Base-by-base conservation (phyloP, 2,329 filamentous ascomycete species). In the Immersiporthe knoxdaviesiana region DNA sequence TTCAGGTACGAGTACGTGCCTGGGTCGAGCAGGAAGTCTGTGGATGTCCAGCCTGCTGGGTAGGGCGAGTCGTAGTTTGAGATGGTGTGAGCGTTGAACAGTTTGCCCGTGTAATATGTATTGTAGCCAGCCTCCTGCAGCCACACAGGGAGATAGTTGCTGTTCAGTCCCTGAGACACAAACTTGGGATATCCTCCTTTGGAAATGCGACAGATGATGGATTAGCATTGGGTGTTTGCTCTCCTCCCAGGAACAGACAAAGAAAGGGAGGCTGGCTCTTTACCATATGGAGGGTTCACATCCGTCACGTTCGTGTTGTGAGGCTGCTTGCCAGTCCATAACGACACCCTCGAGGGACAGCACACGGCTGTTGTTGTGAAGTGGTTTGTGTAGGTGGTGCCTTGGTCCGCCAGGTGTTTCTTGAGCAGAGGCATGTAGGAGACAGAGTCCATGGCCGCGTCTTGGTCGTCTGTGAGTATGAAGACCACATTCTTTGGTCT, bases 1-100 rank as follows among this genome's bases (percentile, higher is more conserved):
- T 92, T 91, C 35, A 88, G 82, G 74, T 92, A 93, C 37, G 85
- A 81, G 74, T 92, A 92, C 0, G 90, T 92, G 72, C 84, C 86
- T 0, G 90, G 90, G 71, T 92, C 89, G 1, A 91, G 79, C 1
- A 91, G 79, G 72, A 90, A 84, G 72, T 80, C 77, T 0, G 86
- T 88, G 0, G 81, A 82, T 37, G 83, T 89, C 80, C 85, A 91
- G 2, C 88, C 89, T 2, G 80, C 81, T 0, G 85, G 80, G 66
- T 80, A 83, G 0, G 88, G 84, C 18, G 81, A 79, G 69, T 86
- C 74, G 72, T 86, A 87, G 72, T 85, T 87, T 11, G 78, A 74
- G 0, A 82, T 72, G 0, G 80, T 83, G 74, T 86, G 84, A 0
- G 81, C 76, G 71, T 87, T 87, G 76, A 85, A 85, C 52, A 87